Evolutionary conservation across 345 rosid genomes (phyloP), one percentile per base, ranked within the genome.

Genomic region (Boechera divaricarpa): DNA sequence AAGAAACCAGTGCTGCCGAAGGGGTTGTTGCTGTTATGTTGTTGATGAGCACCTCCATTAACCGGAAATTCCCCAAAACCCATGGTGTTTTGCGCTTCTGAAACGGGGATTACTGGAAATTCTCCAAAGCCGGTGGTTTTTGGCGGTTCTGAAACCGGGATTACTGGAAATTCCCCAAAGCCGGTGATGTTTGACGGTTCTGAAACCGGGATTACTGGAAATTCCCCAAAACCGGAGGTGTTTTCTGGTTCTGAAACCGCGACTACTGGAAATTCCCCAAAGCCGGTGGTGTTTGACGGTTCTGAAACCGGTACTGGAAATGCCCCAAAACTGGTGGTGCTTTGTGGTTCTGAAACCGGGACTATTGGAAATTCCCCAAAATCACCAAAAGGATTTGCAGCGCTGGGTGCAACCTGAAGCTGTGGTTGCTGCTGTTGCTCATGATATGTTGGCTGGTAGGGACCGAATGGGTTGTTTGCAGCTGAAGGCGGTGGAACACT

Each of bases 321-420:
- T 32, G 2, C 29, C 29, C 28, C 56, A 5, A 10, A 65, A 5
- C 29, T 10, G 0, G 6, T 9, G 13, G 69, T 65, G 56, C 11
- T 16, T 49, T 10, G 70, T 1, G 56, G 57, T 65, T 16, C 39
- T 45, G 55, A 29, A n/a, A 47, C 39, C 5, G 44, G 31, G 11
- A 4, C n/a, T 16, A 48, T 8, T 28, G 70, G 32, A 28, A 48
- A 18, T 32, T 11, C 58, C 4, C 10, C 80, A 61, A 69, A 33
- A 75, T 94, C 96, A 24, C 94, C 94, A 53, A 91, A 94, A 41
- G 98, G 98, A 82, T 94, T 94, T 55, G 92, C 44, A 6, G 86
- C 72, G 74, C 49, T 73, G 78, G 63, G 80, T 85, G 79, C 68
- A 83, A 85, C 24, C 57, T 86, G 84, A 48, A 66, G 86, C 63